Evolutionary conservation across 208 protist genomes (phyloP).

Genomic region (Crithidia bombi): DNA sequence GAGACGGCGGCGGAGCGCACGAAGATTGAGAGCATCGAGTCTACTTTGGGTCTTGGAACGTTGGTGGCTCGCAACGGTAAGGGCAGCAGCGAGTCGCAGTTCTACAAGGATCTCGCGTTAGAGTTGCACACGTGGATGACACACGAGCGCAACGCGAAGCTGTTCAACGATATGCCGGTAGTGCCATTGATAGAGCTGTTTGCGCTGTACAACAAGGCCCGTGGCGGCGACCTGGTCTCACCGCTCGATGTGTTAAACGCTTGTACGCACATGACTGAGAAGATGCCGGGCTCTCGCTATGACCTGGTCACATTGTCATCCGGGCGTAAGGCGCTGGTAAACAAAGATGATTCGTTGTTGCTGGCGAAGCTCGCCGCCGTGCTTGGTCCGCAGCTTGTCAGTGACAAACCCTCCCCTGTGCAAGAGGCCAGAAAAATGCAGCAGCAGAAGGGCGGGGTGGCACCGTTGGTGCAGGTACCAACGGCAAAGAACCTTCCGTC

Average conservation of each 20-base stretch:
- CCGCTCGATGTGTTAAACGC: slow-evolving; percentile 76
- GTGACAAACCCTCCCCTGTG: slow-evolving; percentile 10
- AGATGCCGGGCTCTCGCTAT: slow-evolving; percentile 46
- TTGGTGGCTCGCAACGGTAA: slow-evolving; percentile 46
- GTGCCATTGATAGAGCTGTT: slow-evolving; percentile 87
- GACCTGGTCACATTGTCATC: slow-evolving; percentile 67
- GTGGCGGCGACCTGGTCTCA: slow-evolving; percentile 77
- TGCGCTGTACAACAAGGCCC: slow-evolving; percentile 85
- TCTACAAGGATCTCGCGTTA: slow-evolving; percentile 63
- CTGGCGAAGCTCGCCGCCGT: slow-evolving; percentile 50
- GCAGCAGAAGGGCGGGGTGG: background rate
- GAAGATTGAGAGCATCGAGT: slow-evolving; percentile 84
- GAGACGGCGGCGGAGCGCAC: slow-evolving; percentile 37
- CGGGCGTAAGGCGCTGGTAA: slow-evolving; percentile 70
- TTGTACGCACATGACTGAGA: slow-evolving; percentile 54
- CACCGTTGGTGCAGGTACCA: slow-evolving; percentile 24
- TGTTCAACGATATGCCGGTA: slow-evolving; percentile 76
- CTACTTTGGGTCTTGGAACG: slow-evolving; percentile 74
- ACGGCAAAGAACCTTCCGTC: slow-evolving; percentile 48
- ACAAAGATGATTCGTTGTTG: slow-evolving; percentile 63
- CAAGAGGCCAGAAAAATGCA: slow-evolving; percentile 18
- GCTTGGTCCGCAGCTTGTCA: slow-evolving; percentile 67
- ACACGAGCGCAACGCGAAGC: slow-evolving; percentile 70
- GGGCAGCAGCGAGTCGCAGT: slow-evolving; percentile 31
- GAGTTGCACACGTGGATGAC: slow-evolving; percentile 88